Evolutionary conservation across 495 filamentous ascomycete species (phyloP), one percentile per base, ranked within the genome.

Genomic region (Hypoxylon rickii): DNA sequence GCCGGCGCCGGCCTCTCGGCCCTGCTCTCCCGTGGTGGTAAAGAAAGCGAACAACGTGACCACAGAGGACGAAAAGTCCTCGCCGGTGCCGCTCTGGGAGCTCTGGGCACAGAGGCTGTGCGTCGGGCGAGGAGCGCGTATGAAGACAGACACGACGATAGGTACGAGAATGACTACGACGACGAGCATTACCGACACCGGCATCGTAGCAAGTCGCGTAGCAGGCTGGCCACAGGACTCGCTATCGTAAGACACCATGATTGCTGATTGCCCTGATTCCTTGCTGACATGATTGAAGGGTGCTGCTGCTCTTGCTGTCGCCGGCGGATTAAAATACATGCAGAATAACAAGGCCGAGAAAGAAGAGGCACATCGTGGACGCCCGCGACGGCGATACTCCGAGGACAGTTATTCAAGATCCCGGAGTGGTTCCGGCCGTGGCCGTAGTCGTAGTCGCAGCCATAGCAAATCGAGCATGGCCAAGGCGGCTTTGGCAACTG

Each of bases 81-180:
- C 20, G 90, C 88, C 21, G 90, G 89, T 24, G 90, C 88, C 47
- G 89, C 88, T 18, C 70, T 94, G 15, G 92, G 92, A 51, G 92
- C 89, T 11, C 76, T 92, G 17, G 91, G 89, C 36, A 89, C 90
- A 21, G 88, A 94, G 73, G 87, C 83, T 12, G 76, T 86, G 16
- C 82, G 83, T n/a, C 85, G 90, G 49, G 86, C 84, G 8, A 80
- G 85, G 58, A 88, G 85, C 55, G 82, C 85, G 32, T 88, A 90
- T 69, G 81, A 86, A 40, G 86, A 87, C 52, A 79, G 81, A 18
- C 73, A 78, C 44, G 80, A 80, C 3, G 81, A 86, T 47, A 73
- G 75, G 16, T 60, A 60, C 15, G 57, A 60, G 44, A 55, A 70
- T 62, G 72, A 63, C 44, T 70, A 62, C 67, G 72, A 60, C 64